Evolutionary conservation across 768 basidiomycete genomes (phyloP), one percentile per base, ranked within the genome.

Genomic region (Daedaleopsis nitida): DNA sequence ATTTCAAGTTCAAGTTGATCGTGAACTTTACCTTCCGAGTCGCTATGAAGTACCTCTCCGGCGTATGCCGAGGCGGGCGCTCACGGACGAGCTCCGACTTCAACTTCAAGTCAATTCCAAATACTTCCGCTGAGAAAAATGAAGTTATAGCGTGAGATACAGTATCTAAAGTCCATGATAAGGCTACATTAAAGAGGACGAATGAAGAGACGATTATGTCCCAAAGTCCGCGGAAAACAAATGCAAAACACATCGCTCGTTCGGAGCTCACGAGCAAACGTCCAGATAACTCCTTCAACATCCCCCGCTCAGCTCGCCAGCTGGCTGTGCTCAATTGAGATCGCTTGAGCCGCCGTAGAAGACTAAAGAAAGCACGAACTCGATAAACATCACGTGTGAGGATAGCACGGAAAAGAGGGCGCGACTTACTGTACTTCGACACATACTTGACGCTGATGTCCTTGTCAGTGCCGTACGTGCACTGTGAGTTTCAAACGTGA

Each of bases 371-470:
- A n/a, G 27, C 49, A 17, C 10, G 50, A 13, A 5, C 12, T 50
- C 6, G 17, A 16, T n/a, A 17, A 17, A 3, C 6, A 43, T 27
- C 17, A 39, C 50, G 17, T 42, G 11, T 17, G 10, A 44, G 5
- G 27, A 12, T 8, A 16, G 12, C 38, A 50, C 12, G 23, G 21
- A 45, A n/a, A 5, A 17, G 17, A 6, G 8, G 21, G 10, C 14
- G 13, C n/a, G 45, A 23, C 13, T 11, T 48, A 63, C 64, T 55
- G 62, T 72, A 72, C 50, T 67, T 67, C 34, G 71, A 59, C 19
- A 54, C 58, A 56, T 72, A 72, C 43, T 68, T 66, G 34, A 72
- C 68, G 3, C 64, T 65, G 35, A 72, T 65, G 58, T 70, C 66
- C 24, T 44, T 38, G 24, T 62, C 63, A 51, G 66, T 48, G 49